phyloP scores from a whole-genome alignment of 1,284 basidiomycete genomes.

The Irpex sp. region DNA sequence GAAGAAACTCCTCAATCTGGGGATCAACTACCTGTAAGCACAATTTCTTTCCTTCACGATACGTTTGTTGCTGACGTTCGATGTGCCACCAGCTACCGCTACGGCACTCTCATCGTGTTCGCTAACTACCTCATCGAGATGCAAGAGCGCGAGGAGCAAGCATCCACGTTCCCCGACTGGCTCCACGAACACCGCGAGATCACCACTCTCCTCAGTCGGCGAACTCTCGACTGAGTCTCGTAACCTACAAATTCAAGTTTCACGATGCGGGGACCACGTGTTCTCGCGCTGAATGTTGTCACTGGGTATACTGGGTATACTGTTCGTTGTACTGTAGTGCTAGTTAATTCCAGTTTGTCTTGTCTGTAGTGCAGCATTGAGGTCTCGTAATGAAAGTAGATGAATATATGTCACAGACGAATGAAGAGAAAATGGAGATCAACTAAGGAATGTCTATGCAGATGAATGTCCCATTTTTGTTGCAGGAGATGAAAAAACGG shows the following conservation, averaged over 20 bases:
- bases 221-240: constrained; percentile 56
- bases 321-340: background rate
- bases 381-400: background rate
- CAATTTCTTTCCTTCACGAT: background rate
- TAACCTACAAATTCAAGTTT: background rate
- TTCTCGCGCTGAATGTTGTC: background rate
- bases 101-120: constrained; percentile 92
- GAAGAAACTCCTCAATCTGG: constrained; percentile 67
- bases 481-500: background rate
- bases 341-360: background rate
- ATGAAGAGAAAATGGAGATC: background rate
- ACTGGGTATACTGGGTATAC: too few species aligned
- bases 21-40: constrained; percentile 81
- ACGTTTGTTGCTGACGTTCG: constrained; percentile 2
- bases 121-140: constrained; percentile 93
- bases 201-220: constrained; percentile 68
- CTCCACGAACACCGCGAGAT: constrained; percentile 83
- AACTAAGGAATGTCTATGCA: constrained; percentile 10
- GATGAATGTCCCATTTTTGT: constrained; percentile 6
- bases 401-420: background rate
- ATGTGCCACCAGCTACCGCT: constrained; percentile 59
- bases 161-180: constrained; percentile 74
- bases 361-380: background rate
- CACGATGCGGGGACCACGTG: background rate
- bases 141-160: constrained; percentile 33